Evolutionary conservation across 805 yeast genomes (phyloP).

Genomic region (Wickerhamiella alocasiicola): DNA sequence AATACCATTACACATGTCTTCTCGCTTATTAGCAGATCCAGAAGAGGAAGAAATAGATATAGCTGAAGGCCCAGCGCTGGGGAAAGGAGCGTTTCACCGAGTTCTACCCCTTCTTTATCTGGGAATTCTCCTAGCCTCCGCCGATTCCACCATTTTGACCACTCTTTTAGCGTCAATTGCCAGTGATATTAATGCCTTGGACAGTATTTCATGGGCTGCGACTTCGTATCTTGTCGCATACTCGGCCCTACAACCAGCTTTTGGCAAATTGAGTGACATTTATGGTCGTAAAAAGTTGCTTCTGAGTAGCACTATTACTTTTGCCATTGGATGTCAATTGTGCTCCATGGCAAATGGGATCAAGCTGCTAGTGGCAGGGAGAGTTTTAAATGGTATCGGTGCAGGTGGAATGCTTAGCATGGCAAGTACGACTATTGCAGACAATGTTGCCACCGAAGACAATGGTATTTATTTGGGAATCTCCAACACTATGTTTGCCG

Average conservation of each 20-base stretch:
- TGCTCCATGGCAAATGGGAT: constrained; percentile 44
- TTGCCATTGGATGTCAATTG: constrained; percentile 37
- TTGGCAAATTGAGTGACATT: constrained; percentile 59
- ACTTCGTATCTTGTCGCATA: constrained; percentile 56
- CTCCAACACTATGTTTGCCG: constrained; percentile 61
- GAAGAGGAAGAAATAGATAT: too few relatives aligned
- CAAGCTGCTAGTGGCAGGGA: constrained; percentile 51
- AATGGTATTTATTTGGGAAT: constrained; percentile 78
- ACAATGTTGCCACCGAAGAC: constrained; percentile 59
- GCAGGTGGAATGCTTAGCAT: constrained; percentile 80
- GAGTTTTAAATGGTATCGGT: constrained; percentile 76
- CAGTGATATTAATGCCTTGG: constrained; percentile 42
- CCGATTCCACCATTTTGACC: constrained; percentile 50
- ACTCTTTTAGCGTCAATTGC: constrained; percentile 48
- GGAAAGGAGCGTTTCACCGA: neutral
- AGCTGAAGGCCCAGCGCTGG: too few relatives aligned
- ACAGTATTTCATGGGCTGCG: constrained; percentile 54
- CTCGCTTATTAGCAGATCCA: too few relatives aligned
- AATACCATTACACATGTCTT: too few relatives aligned
- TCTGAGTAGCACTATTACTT: constrained; percentile 32
- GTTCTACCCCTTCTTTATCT: constrained; percentile 18
- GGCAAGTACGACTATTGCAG: constrained; percentile 64
- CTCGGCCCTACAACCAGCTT: constrained; percentile 62
- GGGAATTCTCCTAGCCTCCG: constrained; percentile 36
- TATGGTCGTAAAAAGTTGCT: constrained; percentile 31